phyloP scores from a whole-genome alignment of 2,329 filamentous ascomycete species.

The Penicillium sp. region DNA sequence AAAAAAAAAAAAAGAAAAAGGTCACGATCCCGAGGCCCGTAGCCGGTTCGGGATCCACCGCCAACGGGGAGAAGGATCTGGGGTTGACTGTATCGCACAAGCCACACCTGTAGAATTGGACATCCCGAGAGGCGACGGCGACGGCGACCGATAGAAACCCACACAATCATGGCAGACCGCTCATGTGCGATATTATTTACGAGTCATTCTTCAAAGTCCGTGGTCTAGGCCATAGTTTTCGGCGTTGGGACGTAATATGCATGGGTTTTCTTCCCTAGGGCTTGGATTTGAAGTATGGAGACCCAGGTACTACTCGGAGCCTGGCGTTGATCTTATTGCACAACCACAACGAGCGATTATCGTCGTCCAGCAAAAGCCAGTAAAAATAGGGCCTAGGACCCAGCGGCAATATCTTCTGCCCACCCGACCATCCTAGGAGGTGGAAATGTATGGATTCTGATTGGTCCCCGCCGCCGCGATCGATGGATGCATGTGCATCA shows the following conservation, averaged over 20 bases:
- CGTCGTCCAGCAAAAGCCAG: slow-evolving; percentile 16
- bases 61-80: slow-evolving; percentile 26
- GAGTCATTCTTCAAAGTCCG: neutral
- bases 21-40: slow-evolving; percentile 19
- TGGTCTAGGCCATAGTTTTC: neutral
- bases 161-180: neutral
- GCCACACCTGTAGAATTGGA: neutral
- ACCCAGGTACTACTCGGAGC: slow-evolving; percentile 12
- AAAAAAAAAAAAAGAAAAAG: neutral
- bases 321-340: slow-evolving; percentile 16
- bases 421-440: slow-evolving; percentile 21
- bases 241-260: slow-evolving; percentile 10
- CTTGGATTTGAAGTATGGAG: slow-evolving; percentile 1
- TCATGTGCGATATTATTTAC: neutral
- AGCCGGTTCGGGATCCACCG: slow-evolving; percentile 28
- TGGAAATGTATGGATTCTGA: slow-evolving; percentile 20
- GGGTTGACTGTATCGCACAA: slow-evolving; percentile 15
- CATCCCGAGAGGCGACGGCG: slow-evolving; percentile 4
- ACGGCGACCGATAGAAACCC: slow-evolving; percentile 1
- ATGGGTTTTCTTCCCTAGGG: neutral
- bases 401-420: slow-evolving; percentile 38
- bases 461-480: slow-evolving; percentile 29
- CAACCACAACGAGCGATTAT: slow-evolving; percentile 11
- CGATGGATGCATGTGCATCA: slow-evolving; percentile 24
- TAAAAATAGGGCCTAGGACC: slow-evolving; percentile 20